phyloP scores from a whole-genome alignment of 1,284 basidiomycete species.

The Malassezia sympodialis region DNA sequence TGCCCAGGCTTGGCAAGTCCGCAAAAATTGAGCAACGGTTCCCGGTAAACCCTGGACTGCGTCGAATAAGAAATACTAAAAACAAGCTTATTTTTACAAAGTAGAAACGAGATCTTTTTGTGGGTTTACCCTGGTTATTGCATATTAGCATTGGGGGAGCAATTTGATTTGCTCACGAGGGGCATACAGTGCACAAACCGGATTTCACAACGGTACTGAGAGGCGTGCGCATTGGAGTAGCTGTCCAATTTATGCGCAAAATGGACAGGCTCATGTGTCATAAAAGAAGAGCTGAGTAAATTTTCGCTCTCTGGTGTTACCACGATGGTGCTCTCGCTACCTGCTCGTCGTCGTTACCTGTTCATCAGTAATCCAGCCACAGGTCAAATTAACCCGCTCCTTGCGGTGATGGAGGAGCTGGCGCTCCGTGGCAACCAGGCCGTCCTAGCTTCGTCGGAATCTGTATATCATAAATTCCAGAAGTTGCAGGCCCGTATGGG shows the following conservation, averaged over 20 bases:
- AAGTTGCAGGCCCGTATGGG: conserved; percentile 10
- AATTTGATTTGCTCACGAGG: background rate
- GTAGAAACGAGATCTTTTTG: background rate
- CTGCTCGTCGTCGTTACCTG: conserved; percentile 10
- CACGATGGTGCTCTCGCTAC: background rate
- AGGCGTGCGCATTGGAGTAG: background rate
- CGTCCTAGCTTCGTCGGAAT: conserved; percentile 11
- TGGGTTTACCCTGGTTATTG: background rate
- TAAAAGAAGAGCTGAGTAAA: background rate
- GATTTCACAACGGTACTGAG: background rate
- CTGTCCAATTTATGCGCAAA: background rate
- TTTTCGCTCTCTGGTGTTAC: background rate
- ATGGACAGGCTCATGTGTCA: background rate
- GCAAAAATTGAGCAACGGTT: background rate
- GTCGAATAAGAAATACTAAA: background rate
- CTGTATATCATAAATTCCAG: conserved; percentile 6
- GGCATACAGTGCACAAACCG: background rate
- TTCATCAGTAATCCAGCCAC: conserved; percentile 22
- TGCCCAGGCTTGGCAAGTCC: background rate
- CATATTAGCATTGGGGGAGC: background rate
- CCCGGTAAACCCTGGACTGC: background rate
- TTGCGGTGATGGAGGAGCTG: conserved; percentile 20
- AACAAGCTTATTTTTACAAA: background rate
- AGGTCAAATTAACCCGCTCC: conserved; percentile 22
- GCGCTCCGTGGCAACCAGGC: conserved; percentile 17